Evolutionary conservation across 2,329 filamentous ascomycete genomes (phyloP), one percentile per base, ranked within the genome.

Genomic region (Sarocladium strictum): DNA sequence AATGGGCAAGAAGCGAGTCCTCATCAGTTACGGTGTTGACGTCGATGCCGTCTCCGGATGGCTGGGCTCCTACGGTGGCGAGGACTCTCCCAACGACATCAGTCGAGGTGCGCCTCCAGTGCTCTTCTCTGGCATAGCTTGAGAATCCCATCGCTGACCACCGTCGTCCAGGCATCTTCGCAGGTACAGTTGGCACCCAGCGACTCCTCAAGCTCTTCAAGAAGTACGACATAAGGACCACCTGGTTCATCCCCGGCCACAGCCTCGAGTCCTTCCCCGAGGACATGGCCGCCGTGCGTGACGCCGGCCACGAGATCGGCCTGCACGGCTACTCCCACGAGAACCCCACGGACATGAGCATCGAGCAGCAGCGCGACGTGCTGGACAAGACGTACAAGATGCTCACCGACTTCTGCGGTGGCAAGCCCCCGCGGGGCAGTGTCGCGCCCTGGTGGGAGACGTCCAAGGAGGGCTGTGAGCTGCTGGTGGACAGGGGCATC

Each of bases 391-490:
- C 86, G 17, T 89, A 85, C 64, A 78, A 79, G 21, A 76, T 90
- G 67, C 76, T 90, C 32, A 89, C 83, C 0, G 81, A 86, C 0
- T 87, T 92, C 37, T 53, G 64, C 62, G 80, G 79, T 38, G 84
- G 87, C 5, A 89, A 89, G 68, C 84, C 84, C 1, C 88, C 88
- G 0, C 74, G 85, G 1, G 87, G 88, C 1, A 85, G 79, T 37
- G 87, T 90, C 0, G 87, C 86, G 0, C 88, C 88, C 0, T 91
- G 72, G 76, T 91, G 86, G 87, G 87, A 90, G 64, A 84, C 81
- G 0, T 84, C 79, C 56, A 77, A 81, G 58, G 86, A 89, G 63
- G 85, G 84, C 3, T 80, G 81, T 0, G 80, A 87, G 58, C 68
- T 88, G 15, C 71, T 87, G 61, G 73, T 87, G 15, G 76, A 75